Base-by-base conservation (phyloP, 1,284 basidiomycete genomes). In the Ganoderma multipileum region DNA sequence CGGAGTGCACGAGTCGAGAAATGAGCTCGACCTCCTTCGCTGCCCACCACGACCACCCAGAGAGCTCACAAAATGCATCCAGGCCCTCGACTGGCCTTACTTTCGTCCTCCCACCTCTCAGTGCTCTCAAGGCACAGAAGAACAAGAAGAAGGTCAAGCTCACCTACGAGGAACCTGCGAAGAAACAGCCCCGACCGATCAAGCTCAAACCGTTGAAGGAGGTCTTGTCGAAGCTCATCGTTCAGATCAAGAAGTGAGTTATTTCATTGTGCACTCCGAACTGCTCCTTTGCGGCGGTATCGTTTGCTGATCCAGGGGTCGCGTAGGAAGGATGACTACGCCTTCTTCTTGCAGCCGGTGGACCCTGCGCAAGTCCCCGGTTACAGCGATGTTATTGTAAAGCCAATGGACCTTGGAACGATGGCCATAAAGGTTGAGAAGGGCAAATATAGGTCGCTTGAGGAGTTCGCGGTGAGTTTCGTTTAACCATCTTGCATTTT, bases 401-500 rank as follows among this genome's bases (percentile, higher is more conserved):
- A 82, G 39, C 94, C 94, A 7, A 95, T 95, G 93, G 94, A 95
- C 74, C 83, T 95, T 69, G 92, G 92, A 0, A 95, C 93, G 0
- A 94, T 95, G 87, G 80, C 87, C 7, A 80, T 79, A 57, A 93
- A 92, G 76, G 90, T 92, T 5, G 80, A 81, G 54, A 85, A 80
- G 72, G 90, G 90, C 0, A 87, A 84, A 71, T 94, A 94, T 77
- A 85, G 89, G 26, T 91, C 90, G 3, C 79, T 94, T 59, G 92
- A 93, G 68, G 91, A 93, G 54, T 94, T 94, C 76, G 83, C 87
- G 16, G 92, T 92, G 74, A 70, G 89, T 85, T 3, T 42, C 30
- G 7, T n/a, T 28, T 23, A 1, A 12, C 1, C 44, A 1, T 50
- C 41, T 57, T 63, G 20, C 0, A n/a, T 20, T 8, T n/a, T 42